Conservation (phyloP, 1,139 yeast species). For the Lodderomyces pseudojiufengensis region DNA sequence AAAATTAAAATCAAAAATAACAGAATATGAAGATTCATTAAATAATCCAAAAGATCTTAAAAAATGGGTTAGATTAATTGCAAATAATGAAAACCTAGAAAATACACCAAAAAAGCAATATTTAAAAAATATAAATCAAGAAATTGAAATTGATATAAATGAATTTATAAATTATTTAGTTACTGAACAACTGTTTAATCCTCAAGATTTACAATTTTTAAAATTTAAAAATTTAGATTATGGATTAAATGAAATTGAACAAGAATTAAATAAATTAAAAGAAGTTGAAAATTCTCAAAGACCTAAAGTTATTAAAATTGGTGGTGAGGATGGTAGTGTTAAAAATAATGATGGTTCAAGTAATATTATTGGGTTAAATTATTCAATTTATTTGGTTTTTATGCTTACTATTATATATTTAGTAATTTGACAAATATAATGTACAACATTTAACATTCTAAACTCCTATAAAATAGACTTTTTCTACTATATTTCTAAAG, state of each 20-base stretch:
- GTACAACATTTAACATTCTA: too few species aligned
- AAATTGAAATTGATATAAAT: constrained; percentile 22
- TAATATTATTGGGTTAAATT: not conserved
- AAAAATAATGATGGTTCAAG: constrained; percentile 3
- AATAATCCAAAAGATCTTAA: constrained; percentile 22
- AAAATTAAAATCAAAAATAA: constrained; percentile 17
- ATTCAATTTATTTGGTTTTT: too few species aligned
- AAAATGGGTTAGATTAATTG: constrained; percentile 25
- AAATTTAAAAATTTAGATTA: constrained; percentile 24
- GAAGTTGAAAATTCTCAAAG: constrained; percentile 12
- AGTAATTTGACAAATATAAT: too few species aligned
- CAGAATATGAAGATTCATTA: constrained; percentile 21
- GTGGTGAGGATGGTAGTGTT: constrained; percentile 26
- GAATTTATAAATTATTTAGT: constrained; percentile 29
- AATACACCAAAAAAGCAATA: too few species aligned
- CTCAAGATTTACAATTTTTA: constrained; percentile 28
- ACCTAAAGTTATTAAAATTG: constrained; percentile 26
- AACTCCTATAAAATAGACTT: too few species aligned
- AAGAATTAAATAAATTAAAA: constrained; percentile 31
- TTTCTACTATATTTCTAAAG: constrained; percentile 23
- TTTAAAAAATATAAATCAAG: constrained; percentile 4
- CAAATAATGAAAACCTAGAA: constrained; percentile 11
- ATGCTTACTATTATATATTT: too few species aligned
- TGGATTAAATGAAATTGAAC: constrained; percentile 37
- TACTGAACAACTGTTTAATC: constrained; percentile 28